Evolutionary conservation across 345 rosid genomes (phyloP).

Genomic region (Citrus inodora): DNA sequence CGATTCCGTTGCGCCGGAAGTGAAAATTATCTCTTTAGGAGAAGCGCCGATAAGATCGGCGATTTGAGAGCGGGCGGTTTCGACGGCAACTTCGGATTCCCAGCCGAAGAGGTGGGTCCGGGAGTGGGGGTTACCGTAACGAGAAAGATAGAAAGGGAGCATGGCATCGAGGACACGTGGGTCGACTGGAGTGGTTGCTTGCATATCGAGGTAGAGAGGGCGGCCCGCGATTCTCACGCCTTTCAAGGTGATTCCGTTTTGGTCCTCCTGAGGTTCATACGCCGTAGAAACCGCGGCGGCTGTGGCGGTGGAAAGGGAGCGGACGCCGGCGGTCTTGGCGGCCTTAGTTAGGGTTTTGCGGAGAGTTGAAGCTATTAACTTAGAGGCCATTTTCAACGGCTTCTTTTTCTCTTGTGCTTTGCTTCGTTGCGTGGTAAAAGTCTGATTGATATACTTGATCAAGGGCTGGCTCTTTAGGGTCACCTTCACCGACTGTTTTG

Average conservation of each 20-base stretch:
- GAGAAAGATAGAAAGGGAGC: constrained; percentile 64
- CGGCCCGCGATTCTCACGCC: constrained; percentile 69
- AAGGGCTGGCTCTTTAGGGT: neutral
- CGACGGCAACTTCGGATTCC: constrained; percentile 93
- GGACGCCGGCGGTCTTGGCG: neutral
- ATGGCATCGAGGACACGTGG: constrained; percentile 88
- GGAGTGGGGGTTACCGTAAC: constrained; percentile 91
- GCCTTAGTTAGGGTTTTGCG: constrained; percentile 33
- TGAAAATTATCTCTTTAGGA: constrained; percentile 81
- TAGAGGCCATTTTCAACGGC: constrained; percentile 48
- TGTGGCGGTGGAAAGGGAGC: constrained; percentile 35
- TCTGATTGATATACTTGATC: neutral
- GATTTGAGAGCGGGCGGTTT: constrained; percentile 69
- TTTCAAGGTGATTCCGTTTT: constrained; percentile 49
- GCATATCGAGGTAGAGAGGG: constrained; percentile 79
- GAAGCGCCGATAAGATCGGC: constrained; percentile 80
- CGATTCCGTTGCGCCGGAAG: constrained; percentile 96
- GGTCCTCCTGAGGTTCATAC: constrained; percentile 29
- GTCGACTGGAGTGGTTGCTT: constrained; percentile 84
- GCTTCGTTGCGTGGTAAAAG: neutral
- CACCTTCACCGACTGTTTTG: constrained; percentile 2
- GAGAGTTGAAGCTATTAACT: constrained; percentile 41
- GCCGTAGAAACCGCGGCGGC: constrained; percentile 3
- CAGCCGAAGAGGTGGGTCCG: constrained; percentile 95
- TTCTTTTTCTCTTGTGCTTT: neutral